Base-by-base conservation (phyloP, 2,329 filamentous ascomycete genomes). In the Apiospora malaysiana region DNA sequence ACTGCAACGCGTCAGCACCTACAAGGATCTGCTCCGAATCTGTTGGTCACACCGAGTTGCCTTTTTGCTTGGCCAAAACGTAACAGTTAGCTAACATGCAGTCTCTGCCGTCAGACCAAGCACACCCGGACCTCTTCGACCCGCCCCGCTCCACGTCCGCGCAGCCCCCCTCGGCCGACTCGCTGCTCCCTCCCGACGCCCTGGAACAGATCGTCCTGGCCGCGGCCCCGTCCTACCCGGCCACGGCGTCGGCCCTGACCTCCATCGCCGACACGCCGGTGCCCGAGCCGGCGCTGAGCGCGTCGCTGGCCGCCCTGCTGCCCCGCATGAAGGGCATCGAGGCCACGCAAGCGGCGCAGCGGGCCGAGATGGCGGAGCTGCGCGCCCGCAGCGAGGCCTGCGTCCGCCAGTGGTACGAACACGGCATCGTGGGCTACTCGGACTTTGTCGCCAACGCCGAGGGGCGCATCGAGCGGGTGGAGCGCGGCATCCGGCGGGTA, bases 361-460 rank as follows among this genome's bases (percentile, higher is more conserved):
- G 81, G 49, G 84, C 85, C 66, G 89, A 92, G 79, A 88, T 93
- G 73, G 88, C 87, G 27, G 88, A 88, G 79, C 85, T 92, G 78
- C 87, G 89, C 78, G 87, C 82, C 73, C 87, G 86, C 74, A 95
- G 88, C 82, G 93, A 90, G 80, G 79, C 80, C 73, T 83, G 88
- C 32, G 81, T 94, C 71, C 87, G 91, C 74, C 81, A 85, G 46
- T 97, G 94, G 92, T 94, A 95, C 81, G 91, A 94, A 79, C 83
- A 89, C 32, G 89, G 90, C 4, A 85, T 96, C 59, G 83, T 97
- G 66, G 87, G 87, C 14, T 89, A 89, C 75, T 91, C 91, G 0
- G 88, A 90, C 75, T 87, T 88, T 71, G 91, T 94, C 83, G 92
- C 91, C 27, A 89, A 92, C 68, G 90, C 92, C 78, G 92, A 97